Evolutionary conservation across 495 filamentous ascomycete species (phyloP).

Genomic region (Lasiosphaeria ovina): DNA sequence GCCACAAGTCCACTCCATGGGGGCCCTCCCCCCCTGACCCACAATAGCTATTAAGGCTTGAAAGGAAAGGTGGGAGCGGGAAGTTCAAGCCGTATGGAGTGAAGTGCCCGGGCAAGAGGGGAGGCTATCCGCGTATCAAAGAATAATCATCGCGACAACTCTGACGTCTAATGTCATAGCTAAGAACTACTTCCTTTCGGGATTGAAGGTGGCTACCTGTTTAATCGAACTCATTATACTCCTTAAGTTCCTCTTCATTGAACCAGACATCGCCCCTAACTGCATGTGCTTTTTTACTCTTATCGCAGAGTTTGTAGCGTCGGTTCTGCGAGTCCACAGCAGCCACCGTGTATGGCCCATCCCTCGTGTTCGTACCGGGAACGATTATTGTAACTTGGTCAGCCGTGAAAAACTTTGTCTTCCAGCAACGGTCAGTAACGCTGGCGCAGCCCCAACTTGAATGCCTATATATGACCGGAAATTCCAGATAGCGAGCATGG

Average conservation of each 20-base stretch:
- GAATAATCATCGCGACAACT: no score
- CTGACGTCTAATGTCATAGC: no score
- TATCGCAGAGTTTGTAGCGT: slow-evolving; percentile 5
- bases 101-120: no score
- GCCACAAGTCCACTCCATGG: no score
- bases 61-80: no score
- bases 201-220: no score
- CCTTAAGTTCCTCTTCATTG: neutral
- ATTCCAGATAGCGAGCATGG: no score
- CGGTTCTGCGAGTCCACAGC: neutral
- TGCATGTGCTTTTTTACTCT: neutral
- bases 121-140: no score
- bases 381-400: neutral
- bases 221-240: slow-evolving; percentile 1
- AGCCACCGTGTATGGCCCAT: slow-evolving; percentile 3
- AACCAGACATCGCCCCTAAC: neutral
- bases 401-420: neutral
- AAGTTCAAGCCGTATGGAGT: no score
- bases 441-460: neutral
- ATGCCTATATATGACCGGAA: neutral
- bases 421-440: neutral
- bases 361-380: neutral
- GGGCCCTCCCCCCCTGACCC: no score
- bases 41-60: no score
- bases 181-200: no score